Evolutionary conservation across 768 basidiomycete species (phyloP).

Genomic region (Pleurotus cornucopiae): DNA sequence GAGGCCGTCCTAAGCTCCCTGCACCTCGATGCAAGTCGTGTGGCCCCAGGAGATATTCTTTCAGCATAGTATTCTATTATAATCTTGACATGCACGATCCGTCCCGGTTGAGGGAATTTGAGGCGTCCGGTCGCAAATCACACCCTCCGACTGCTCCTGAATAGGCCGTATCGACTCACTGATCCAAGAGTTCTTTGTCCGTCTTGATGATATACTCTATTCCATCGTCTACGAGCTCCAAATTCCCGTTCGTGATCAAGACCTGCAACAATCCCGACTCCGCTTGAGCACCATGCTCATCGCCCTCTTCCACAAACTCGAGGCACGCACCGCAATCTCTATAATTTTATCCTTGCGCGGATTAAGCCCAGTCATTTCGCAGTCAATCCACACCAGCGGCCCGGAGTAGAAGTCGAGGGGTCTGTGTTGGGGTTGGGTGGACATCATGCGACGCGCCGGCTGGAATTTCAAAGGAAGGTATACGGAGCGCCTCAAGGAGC

Average conservation of each 20-base stretch:
- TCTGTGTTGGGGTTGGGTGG: slow-evolving; percentile 11
- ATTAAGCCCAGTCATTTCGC: slow-evolving; percentile 83
- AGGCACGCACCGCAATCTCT: slow-evolving; percentile 65
- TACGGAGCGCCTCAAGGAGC: background rate
- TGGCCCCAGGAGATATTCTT: too few relatives aligned
- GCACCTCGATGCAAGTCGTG: too few relatives aligned
- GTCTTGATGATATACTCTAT: slow-evolving; percentile 72
- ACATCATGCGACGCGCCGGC: background rate
- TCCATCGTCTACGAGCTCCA: slow-evolving; percentile 79
- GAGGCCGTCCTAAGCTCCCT: too few relatives aligned
- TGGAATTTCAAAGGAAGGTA: background rate
- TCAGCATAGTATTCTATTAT: too few relatives aligned
- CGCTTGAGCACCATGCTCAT: background rate
- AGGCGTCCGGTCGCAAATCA: too few relatives aligned
- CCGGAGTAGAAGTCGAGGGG: slow-evolving; percentile 49
- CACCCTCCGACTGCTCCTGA: background rate
- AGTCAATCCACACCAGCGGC: slow-evolving; percentile 81
- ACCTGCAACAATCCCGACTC: slow-evolving; percentile 40
- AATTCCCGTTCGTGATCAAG: slow-evolving; percentile 81
- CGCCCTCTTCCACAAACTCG: background rate
- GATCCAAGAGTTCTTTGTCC: slow-evolving; percentile 64
- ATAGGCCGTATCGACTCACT: slow-evolving; percentile 35
- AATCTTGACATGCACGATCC: too few relatives aligned
- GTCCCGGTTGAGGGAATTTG: too few relatives aligned
- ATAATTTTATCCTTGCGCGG: slow-evolving; percentile 64